A percentile compares a stretch with the other conserved stretches of the same genome.
Evolutionary conservation across 768 basidiomycete species (phyloP).

Genomic region (Fibroporia radiculosa): DNA sequence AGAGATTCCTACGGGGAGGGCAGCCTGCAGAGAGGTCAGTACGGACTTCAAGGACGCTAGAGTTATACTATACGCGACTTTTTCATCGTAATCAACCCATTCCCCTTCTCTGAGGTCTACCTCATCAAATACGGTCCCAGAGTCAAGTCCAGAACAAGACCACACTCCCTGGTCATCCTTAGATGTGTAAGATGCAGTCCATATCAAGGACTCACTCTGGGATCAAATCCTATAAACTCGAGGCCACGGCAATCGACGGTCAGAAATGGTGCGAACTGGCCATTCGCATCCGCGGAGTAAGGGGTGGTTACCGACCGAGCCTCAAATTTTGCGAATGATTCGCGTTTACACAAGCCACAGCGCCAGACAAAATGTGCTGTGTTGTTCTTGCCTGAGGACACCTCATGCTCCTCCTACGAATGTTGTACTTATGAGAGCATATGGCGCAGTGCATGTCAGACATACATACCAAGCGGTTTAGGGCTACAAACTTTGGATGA

Average conservation of each 20-base stretch:
- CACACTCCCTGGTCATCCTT: constrained; percentile 53
- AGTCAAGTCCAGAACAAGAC: constrained; percentile 60
- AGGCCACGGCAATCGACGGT: constrained; percentile 81
- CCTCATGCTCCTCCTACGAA: constrained; percentile 52
- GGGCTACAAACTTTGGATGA: constrained; percentile 62
- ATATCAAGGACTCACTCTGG: constrained; percentile 37
- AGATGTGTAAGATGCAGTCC: background rate
- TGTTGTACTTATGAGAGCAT: background rate
- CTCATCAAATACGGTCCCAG: constrained; percentile 50
- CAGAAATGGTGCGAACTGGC: constrained; percentile 55
- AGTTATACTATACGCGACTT: constrained; percentile 36
- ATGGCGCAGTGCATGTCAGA: constrained; percentile 2
- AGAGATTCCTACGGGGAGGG: constrained; percentile 64
- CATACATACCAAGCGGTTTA: constrained; percentile 57
- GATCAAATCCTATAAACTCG: constrained; percentile 75
- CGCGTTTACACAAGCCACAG: constrained; percentile 71
- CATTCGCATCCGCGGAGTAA: constrained; percentile 54
- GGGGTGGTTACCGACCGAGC: constrained; percentile 36
- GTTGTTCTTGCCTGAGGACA: constrained; percentile 59
- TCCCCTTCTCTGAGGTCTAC: constrained; percentile 59
- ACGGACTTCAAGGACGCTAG: background rate
- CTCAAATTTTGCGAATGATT: constrained; percentile 78
- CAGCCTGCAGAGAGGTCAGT: constrained; percentile 32
- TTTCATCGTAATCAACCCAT: constrained; percentile 92
- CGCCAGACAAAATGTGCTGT: constrained; percentile 79